Evolutionary conservation across 75 land plant species (phyloP), one percentile per base, ranked within the genome.

Genomic region (Picea sitchensis): DNA sequence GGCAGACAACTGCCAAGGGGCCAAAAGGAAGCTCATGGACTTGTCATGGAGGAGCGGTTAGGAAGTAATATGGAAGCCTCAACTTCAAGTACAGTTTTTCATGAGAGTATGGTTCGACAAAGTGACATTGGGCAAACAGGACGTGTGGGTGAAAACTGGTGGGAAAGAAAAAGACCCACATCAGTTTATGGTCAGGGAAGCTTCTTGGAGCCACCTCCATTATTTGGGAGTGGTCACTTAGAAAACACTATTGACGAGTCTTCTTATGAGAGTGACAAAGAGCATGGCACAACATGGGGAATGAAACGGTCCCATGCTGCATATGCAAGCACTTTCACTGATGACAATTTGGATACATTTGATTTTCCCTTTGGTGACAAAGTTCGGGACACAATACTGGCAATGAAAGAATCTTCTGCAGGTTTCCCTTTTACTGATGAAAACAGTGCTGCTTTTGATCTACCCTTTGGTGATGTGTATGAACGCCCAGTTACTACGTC

Each of bases 151-250:
- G 86, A 80, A 80, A 89, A 87, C 84, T 84, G 51, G 86, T 44
- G 92, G 98, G 98, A 92, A 93, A 93, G 89, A 80, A 26, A 82
- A 95, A 59, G 80, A 34, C 23, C 65, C 65, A 2, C 64, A 65
- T 20, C 76, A 61, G 20, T 77, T 84, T 23, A n/a, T 11, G 83
- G 80, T 1, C 79, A 81, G 14, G 83, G 91, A n/a, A 96, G 99
- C 83, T 90, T 95, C 65, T 77, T 92, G 38, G 95, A 96, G 79
- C 99, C 98, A 59, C 96, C 98, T 71, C 54, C 8, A 47, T 71
- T 71, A 11, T 41, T 21, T 71, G 74, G 56, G 56, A 51, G 54
- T 9, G n/a, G 74, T 44, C 74, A 71, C 13, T 41, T 71, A 38
- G 74, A 41, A 71, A 44, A 47, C 44, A n/a, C 74, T 47, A 71